Percentiles rank a stretch among this genome's conserved stretches.
These are phyloP conservation scores for Noccaea caerulescens DNA, from an alignment of 345 rosid genomes.

Conservation along the genomic window DNA sequence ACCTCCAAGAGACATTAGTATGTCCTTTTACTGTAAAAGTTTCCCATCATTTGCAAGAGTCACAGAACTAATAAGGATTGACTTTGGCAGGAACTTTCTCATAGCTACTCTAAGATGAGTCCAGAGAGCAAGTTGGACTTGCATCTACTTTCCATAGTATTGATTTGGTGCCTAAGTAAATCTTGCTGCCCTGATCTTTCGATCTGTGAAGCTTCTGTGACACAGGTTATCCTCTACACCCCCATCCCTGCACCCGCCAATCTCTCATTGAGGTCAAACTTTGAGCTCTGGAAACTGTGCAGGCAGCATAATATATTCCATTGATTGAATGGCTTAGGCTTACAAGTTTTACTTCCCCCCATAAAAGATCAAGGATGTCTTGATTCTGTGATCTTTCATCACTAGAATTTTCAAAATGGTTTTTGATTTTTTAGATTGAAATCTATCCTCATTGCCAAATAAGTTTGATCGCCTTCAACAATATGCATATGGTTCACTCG, in stretches of 20 bases:
- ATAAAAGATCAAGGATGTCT: neutral
- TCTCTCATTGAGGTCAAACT: conserved; percentile 10
- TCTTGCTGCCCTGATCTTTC: conserved; percentile 57
- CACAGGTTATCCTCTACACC: conserved; percentile 55
- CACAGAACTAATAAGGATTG: conserved; percentile 11
- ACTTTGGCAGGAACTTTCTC: conserved; percentile 59
- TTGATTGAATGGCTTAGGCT: conserved; percentile 1
- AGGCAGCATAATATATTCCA: conserved; percentile 1
- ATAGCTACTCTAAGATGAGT: conserved; percentile 60
- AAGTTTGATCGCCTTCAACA: conserved; percentile 3
- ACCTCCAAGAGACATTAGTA: conserved; percentile 55
- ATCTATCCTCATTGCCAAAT: conserved; percentile 15
- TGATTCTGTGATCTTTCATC: conserved; percentile 8
- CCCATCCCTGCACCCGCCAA: conserved; percentile 29
- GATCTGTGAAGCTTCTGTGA: conserved; percentile 55
- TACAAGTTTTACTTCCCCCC: neutral
- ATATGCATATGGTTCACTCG: conserved; percentile 7
- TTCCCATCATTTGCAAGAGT: neutral
- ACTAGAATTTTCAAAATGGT: neutral
- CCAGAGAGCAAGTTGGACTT: conserved; percentile 76
- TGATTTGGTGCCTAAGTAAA: conserved; percentile 64
- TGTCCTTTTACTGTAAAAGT: conserved; percentile 2
- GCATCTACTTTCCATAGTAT: conserved; percentile 66
- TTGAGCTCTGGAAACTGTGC: conserved; percentile 14
- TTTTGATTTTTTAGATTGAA: neutral